phyloP scores from a whole-genome alignment of 371 early-diverging fungal species.

The Mortierella sp. region DNA sequence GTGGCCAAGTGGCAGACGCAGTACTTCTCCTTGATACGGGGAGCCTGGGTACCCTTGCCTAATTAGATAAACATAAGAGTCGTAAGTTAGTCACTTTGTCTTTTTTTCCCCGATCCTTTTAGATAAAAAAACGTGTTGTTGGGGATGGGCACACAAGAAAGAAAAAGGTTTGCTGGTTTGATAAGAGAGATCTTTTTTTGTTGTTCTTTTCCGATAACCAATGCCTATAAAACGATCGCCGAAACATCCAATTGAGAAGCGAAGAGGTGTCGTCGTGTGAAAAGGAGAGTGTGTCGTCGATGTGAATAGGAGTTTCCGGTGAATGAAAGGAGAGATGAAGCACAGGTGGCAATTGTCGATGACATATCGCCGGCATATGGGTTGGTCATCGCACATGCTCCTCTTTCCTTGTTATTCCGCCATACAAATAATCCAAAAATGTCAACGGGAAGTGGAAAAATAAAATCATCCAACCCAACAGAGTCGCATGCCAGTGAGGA shows the following conservation, averaged over 20 bases:
- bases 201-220: slow-evolving; percentile 6
- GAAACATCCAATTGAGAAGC: not conserved
- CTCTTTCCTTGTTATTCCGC: not conserved
- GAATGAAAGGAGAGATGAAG: not conserved
- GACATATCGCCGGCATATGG: slow-evolving; percentile 34
- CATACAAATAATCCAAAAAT: not conserved
- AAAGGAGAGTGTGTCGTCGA: not conserved
- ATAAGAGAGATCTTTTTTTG: slow-evolving; percentile 9
- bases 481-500: slow-evolving; percentile 10
- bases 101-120: not conserved
- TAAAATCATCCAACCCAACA: slow-evolving; percentile 6
- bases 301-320: not conserved
- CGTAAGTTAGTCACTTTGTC: slow-evolving; percentile 7
- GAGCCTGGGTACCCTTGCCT: slow-evolving; percentile 99
- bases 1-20: slow-evolving; percentile 98
- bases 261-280: not conserved
- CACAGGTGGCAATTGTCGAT: not conserved
- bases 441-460: slow-evolving; percentile 3
- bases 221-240: not conserved
- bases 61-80: not conserved
- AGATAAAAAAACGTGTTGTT: not conserved
- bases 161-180: not conserved
- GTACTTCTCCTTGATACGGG: slow-evolving; percentile 94
- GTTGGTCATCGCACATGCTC: slow-evolving; percentile 22
- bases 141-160: slow-evolving; percentile 6